phyloP scores from a whole-genome alignment of 805 yeast species.

The Yarrowia osloensis region DNA sequence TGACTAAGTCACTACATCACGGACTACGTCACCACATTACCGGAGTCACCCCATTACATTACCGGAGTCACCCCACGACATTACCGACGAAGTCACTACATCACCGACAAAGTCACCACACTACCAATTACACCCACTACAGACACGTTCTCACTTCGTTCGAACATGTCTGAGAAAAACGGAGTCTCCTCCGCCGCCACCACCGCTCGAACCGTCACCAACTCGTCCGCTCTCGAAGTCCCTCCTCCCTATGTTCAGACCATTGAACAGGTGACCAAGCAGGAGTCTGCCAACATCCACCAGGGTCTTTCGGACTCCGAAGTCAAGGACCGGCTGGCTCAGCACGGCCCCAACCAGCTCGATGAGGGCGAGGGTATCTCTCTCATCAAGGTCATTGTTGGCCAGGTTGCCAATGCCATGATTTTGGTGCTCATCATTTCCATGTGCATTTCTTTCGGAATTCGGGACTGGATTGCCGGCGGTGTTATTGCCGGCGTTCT shows the following conservation, averaged over 20 bases:
- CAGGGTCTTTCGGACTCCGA: slow-evolving; percentile 51
- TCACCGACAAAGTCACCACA: no score
- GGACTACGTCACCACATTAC: no score
- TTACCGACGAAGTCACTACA: no score
- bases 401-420: slow-evolving; percentile 78
- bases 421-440: slow-evolving; percentile 68
- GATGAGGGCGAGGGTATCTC: slow-evolving; percentile 63
- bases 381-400: slow-evolving; percentile 55
- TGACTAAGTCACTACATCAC: no score
- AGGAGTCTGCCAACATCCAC: slow-evolving; percentile 48
- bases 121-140: neutral
- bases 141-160: neutral
- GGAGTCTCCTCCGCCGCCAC: neutral
- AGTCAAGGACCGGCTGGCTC: slow-evolving; percentile 40
- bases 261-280: slow-evolving; percentile 44
- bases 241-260: slow-evolving; percentile 39
- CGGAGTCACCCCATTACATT: no score
- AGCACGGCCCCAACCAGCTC: slow-evolving; percentile 60
- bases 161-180: neutral
- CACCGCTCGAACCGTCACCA: neutral
- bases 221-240: neutral
- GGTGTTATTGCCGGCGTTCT: slow-evolving; percentile 77
- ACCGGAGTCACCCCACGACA: no score
- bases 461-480: slow-evolving; percentile 78
- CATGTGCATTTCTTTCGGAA: slow-evolving; percentile 69